phyloP scores from a whole-genome alignment of 1,284 basidiomycete genomes.

The Ganoderma lucidum region DNA sequence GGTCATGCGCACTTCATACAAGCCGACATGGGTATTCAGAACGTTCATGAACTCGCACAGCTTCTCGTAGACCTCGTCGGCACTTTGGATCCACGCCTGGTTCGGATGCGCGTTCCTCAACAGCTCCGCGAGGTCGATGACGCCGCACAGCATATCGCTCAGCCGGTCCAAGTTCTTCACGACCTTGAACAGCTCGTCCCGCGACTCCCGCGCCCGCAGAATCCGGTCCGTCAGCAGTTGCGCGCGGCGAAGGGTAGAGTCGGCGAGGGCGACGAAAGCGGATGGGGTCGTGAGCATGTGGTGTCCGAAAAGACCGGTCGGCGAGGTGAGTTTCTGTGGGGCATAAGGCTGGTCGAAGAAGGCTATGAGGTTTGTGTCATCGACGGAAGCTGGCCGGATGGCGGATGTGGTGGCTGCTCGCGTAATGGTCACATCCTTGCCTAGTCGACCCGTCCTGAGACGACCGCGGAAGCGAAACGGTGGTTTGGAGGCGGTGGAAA shows the following conservation, averaged over 20 bases:
- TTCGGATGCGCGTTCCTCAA: constrained; percentile 95
- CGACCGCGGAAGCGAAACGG: constrained; percentile 56
- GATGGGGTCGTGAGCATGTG: constrained; percentile 65
- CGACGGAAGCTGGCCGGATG: constrained; percentile 59
- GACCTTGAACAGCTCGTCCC: constrained; percentile 79
- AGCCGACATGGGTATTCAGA: constrained; percentile 93
- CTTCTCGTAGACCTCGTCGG: constrained; percentile 90
- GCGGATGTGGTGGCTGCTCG: constrained; percentile 46
- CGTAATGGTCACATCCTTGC: constrained; percentile 21
- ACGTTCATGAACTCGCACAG: constrained; percentile 98
- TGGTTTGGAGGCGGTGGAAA: constrained; percentile 47
- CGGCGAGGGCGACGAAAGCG: constrained; percentile 69
- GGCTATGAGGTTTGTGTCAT: constrained; percentile 70
- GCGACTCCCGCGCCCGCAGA: constrained; percentile 67
- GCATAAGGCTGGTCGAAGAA: constrained; percentile 73
- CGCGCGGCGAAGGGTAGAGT: constrained; percentile 78
- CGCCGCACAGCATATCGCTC: constrained; percentile 94
- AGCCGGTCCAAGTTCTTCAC: constrained; percentile 96
- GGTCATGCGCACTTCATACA: constrained; percentile 78
- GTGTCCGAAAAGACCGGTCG: constrained; percentile 81
- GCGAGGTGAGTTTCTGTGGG: constrained; percentile 45
- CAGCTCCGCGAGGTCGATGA: constrained; percentile 96
- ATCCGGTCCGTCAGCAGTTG: constrained; percentile 80
- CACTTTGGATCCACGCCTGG: constrained; percentile 80
- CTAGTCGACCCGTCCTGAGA: constrained; percentile 42